Conservation (phyloP, 2,329 filamentous ascomycete species). For the Colletotrichum somersetense region DNA sequence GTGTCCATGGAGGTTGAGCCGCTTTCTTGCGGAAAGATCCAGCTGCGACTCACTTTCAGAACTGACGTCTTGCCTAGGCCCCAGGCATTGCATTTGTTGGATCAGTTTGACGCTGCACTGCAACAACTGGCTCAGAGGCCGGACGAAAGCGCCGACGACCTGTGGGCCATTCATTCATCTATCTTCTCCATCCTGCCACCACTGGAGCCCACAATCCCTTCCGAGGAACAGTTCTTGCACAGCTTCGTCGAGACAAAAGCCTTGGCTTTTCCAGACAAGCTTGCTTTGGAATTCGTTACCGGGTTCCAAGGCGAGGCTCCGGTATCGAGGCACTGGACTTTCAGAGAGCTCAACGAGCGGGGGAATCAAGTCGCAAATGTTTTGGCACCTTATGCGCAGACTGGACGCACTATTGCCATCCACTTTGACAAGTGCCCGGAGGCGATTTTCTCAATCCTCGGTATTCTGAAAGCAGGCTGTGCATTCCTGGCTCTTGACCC, state of each 20-base stretch:
- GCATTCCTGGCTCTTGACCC: conserved; percentile 86
- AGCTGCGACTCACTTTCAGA: conserved; percentile 75
- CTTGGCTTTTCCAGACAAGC: conserved; percentile 64
- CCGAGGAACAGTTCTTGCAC: conserved; percentile 75
- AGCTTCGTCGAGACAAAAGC: conserved; percentile 81
- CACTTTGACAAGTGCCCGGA: conserved; percentile 90
- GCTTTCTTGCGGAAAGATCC: conserved; percentile 58
- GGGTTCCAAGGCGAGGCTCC: conserved; percentile 62
- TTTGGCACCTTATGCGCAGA: conserved; percentile 62
- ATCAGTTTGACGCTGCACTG: conserved; percentile 80
- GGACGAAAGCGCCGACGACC: conserved; percentile 54
- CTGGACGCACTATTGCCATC: conserved; percentile 76
- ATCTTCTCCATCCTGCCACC: conserved; percentile 77
- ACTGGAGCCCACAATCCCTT: conserved; percentile 66
- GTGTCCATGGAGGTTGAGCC: conserved; percentile 85
- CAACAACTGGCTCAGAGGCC: conserved; percentile 66
- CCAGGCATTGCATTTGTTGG: conserved; percentile 76
- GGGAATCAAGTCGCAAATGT: conserved; percentile 81
- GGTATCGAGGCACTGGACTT: conserved; percentile 75
- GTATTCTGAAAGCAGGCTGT: conserved; percentile 85
- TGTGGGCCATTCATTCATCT: conserved; percentile 49
- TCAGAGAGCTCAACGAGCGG: conserved; percentile 75
- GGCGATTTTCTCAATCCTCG: conserved; percentile 85
- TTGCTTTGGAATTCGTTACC: conserved; percentile 82
- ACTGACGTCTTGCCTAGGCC: conserved; percentile 73